Evolutionary conservation across 495 filamentous ascomycete genomes (phyloP).

Genomic region (Aspergillus homomorphus): DNA sequence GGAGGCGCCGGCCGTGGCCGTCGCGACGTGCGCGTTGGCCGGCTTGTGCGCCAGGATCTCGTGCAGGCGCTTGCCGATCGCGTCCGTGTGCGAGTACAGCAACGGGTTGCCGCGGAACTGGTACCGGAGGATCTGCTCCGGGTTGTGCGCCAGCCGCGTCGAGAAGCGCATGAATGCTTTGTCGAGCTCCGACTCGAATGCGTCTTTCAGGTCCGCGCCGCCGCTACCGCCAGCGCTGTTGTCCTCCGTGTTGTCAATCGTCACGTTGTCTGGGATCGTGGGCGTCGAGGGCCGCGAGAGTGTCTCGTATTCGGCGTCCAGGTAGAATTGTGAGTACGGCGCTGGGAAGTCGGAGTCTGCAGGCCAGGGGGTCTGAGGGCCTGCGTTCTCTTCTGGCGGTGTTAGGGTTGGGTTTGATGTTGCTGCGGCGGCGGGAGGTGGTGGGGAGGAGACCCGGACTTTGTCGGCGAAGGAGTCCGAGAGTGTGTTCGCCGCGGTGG

Average conservation of each 20-base stretch:
- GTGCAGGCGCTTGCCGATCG: slow-evolving; percentile 63
- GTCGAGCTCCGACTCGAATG: slow-evolving; percentile 81
- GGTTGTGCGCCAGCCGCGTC: slow-evolving; percentile 82
- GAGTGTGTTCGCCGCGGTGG: slow-evolving; percentile 36
- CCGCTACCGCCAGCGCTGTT: slow-evolving; percentile 42
- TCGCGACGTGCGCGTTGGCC: slow-evolving; percentile 25
- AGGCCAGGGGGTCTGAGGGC: slow-evolving; percentile 67
- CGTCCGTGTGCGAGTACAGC: slow-evolving; percentile 74
- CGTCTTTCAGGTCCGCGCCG: slow-evolving; percentile 71
- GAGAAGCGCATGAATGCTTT: slow-evolving; percentile 88
- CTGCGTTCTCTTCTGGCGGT: slow-evolving; percentile 28
- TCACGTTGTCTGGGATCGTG: slow-evolving; percentile 45
- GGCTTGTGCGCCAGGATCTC: slow-evolving; percentile 22
- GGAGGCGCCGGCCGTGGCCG: slow-evolving; percentile 25
- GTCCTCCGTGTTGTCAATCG: slow-evolving; percentile 57
- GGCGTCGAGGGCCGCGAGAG: slow-evolving; percentile 52
- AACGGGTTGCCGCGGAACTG: slow-evolving; percentile 80
- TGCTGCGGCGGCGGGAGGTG: slow-evolving; percentile 24
- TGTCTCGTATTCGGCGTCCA: slow-evolving; percentile 92
- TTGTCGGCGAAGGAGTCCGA: slow-evolving; percentile 73
- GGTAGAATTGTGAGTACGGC: slow-evolving; percentile 71
- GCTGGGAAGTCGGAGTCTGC: slow-evolving; percentile 56
- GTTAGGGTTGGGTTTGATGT: slow-evolving; percentile 20
- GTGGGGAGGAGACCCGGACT: slow-evolving; percentile 50
- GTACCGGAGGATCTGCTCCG: slow-evolving; percentile 90